Evolutionary conservation across 371 early-diverging fungal species (phyloP), one percentile per base, ranked within the genome.

Genomic region (Mortierella sp.): DNA sequence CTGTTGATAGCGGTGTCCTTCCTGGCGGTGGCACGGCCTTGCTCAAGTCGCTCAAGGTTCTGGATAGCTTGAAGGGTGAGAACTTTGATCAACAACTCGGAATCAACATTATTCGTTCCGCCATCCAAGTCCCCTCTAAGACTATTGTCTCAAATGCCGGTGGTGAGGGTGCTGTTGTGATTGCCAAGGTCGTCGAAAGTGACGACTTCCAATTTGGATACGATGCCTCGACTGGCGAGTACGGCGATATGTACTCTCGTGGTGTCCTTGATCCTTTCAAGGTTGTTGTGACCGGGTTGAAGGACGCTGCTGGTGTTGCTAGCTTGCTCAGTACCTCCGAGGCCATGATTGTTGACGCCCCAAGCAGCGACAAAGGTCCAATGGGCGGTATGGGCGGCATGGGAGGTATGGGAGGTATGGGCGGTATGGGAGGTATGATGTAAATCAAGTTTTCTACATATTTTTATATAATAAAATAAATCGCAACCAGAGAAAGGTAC

Each of bases 51-150:
- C 89, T 92, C 83, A 90, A 90, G 82, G 82, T 92, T 77, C 89
- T 98, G 12, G 91, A 91, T 22, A 79, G 72, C 22, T 67, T 98
- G 70, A 93, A 94, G 89, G 92, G 90, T 63, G 94, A 89, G 64
- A 98, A 96, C 94, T 98, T 98, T 93, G 99, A 98, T 86, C 98
- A 98, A 86, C 92, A 94, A 84, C 91, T 98, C 58, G 99, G 99
- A 80, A 88, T 98, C 83, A 95, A 93, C 89, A 97, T 98, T 75
- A 91, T 98, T 70, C 89, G 91, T 70, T 93, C 96, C 77, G 99
- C 98, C 40, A 93, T 97, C 74, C 92, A 92, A 85, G 94, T 94
- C 35, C 99, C 99, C 7, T 92, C 93, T 83, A 92, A 93, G 84
- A 97, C 93, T 61, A 98, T 98, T 82, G 95, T 96, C 66, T 92